Conservation (phyloP, 2,329 filamentous ascomycete species). For the Fusarium sp. region DNA sequence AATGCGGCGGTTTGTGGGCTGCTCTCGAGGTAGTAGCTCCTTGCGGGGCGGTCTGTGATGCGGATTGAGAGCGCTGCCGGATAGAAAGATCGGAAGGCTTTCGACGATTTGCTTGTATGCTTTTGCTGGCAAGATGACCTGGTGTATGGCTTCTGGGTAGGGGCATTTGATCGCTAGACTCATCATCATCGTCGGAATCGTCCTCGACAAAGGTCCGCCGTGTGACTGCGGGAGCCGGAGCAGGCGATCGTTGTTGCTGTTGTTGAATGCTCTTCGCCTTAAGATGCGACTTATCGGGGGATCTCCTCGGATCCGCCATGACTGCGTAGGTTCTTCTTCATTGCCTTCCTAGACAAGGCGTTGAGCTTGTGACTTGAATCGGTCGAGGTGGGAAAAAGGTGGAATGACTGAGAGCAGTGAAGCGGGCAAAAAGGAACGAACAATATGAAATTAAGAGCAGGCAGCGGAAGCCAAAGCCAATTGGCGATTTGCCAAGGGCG, state of each 20-base stretch:
- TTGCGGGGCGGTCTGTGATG: conserved; percentile 46
- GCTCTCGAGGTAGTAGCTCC: conserved; percentile 41
- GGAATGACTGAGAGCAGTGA: not conserved
- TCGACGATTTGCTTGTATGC: conserved; percentile 57
- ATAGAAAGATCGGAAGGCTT: conserved; percentile 62
- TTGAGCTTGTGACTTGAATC: conserved; percentile 10
- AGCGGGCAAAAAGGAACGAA: not conserved
- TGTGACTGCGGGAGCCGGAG: conserved; percentile 33
- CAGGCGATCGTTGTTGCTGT: conserved; percentile 50
- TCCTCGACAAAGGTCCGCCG: conserved; percentile 49
- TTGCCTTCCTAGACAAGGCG: conserved; percentile 41
- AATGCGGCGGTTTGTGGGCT: conserved; percentile 39
- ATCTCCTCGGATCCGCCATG: conserved; percentile 55
- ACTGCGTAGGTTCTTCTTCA: conserved; percentile 43
- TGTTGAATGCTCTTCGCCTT: conserved; percentile 56
- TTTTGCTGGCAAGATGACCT: conserved; percentile 67
- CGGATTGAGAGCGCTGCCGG: conserved; percentile 63
- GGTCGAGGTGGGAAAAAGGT: conserved; percentile 12
- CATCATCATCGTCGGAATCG: conserved; percentile 47
- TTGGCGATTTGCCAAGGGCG: conserved; percentile 20
- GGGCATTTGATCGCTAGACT: conserved; percentile 49
- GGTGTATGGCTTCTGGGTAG: conserved; percentile 67
- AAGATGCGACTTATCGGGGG: conserved; percentile 47
- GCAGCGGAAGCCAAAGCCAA: conserved; percentile 1
- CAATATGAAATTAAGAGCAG: not conserved